These are phyloP conservation scores for Curvularia sp. DNA, from an alignment of 2,329 filamentous ascomycete genomes.

Conservation along the genomic window DNA sequence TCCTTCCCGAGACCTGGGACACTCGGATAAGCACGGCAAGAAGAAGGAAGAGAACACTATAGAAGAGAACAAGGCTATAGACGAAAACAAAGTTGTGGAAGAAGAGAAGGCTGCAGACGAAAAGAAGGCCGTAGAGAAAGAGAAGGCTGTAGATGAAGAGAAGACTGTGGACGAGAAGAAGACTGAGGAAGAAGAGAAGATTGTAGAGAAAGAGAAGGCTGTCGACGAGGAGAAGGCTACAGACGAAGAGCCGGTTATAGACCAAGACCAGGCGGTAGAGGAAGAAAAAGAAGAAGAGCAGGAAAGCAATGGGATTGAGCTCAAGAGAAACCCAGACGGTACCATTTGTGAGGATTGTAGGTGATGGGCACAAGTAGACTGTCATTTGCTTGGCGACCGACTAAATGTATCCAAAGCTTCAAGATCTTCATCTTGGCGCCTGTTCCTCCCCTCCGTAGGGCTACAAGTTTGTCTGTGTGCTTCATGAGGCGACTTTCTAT, in stretches of 20 bases:
- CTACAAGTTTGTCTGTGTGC: neutral
- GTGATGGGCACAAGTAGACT: constrained; percentile 16
- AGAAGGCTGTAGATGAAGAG: constrained; percentile 1
- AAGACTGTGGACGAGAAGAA: neutral
- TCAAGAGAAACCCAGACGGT: constrained; percentile 47
- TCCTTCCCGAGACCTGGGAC: constrained; percentile 78
- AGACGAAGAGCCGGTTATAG: too few relatives aligned
- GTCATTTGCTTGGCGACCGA: neutral
- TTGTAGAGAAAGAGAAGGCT: constrained; percentile 27
- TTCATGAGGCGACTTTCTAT: neutral
- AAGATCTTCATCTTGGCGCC: neutral
- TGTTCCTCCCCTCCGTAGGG: neutral
- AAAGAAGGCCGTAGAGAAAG: constrained; percentile 23
- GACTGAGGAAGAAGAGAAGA: neutral
- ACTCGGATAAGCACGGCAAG: constrained; percentile 60
- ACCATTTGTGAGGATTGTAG: constrained; percentile 50
- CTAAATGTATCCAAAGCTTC: neutral
- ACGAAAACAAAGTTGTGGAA: constrained; percentile 19
- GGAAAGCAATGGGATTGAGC: constrained; percentile 5
- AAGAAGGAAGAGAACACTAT: constrained; percentile 34
- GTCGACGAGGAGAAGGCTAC: too few relatives aligned
- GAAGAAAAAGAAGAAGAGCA: constrained; percentile 20
- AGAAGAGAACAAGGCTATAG: constrained; percentile 1
- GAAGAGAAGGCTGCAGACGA: constrained; percentile 24
- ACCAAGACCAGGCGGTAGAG: too few relatives aligned